Evolutionary conservation across 106 monocot genomes (phyloP), one percentile per base, ranked within the genome.

Genomic region (Agapanthus africanus): DNA sequence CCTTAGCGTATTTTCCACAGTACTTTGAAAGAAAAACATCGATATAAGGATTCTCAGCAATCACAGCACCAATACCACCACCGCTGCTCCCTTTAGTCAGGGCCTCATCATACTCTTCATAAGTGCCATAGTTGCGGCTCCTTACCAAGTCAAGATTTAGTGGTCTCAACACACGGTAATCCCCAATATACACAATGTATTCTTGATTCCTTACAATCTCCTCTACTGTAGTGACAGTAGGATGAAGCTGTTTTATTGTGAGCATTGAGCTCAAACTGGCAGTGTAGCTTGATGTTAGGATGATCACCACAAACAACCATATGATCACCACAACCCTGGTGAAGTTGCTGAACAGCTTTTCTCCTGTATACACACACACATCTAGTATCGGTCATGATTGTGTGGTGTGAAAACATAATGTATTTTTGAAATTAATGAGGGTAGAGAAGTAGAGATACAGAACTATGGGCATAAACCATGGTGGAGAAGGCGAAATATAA

Each of bases 261-360:
- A 92, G 76, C 78, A 85, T 82, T 0, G 88, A 88, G 18, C 77
- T 79, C 30, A 92, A 78, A 65, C 85, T 92, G 0, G 91, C 88
- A 18, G 85, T 92, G 46, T 44, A 44, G 44, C 44, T 44, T 14
- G 44, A 44, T 44, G 44, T 44, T 2, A 44, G 13, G 44, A 44
- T 44, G 4, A 44, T 1, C 44, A 4, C 44, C 44, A 44, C 44
- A 44, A 44, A 44, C 44, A 44, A 40, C 91, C 91, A 92, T 37
- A 82, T 74, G n/a, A 88, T 61, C 60, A 92, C 73, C 50, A 88
- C 85, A 8, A 92, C 9, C 36, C 74, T 78, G 4, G 91, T 70
- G 31, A 78, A 72, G 36, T 92, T 92, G 76, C 66, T 82, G 11
- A 54, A 22, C 35, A 85, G 14, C 54, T 34, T 74, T 66, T 77